Evolutionary conservation across 2,329 filamentous ascomycete genomes (phyloP).

Genomic region (Knufia fluminis): DNA sequence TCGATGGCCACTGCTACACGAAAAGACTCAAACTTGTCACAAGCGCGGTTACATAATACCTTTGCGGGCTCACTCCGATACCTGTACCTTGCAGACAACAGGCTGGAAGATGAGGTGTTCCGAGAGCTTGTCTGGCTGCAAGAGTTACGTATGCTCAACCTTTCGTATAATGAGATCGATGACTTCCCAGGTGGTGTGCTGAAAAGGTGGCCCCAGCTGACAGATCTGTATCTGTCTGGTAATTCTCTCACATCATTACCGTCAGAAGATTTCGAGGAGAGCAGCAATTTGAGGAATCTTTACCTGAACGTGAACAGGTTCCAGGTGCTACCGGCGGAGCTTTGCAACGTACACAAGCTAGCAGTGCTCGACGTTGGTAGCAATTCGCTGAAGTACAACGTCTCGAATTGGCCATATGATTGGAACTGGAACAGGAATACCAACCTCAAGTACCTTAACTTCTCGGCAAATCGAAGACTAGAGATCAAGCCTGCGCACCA

Average conservation of each 20-base stretch:
- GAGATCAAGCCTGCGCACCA: slow-evolving; percentile 61
- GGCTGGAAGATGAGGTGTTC: slow-evolving; percentile 88
- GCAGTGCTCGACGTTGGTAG: slow-evolving; percentile 89
- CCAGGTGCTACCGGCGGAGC: slow-evolving; percentile 87
- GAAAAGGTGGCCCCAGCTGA: slow-evolving; percentile 78
- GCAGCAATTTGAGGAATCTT: slow-evolving; percentile 74
- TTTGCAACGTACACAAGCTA: slow-evolving; percentile 86
- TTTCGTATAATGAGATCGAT: slow-evolving; percentile 90
- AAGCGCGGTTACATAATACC: slow-evolving; percentile 63
- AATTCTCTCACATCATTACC: slow-evolving; percentile 88
- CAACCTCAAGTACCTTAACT: slow-evolving; percentile 85
- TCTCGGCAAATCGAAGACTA: slow-evolving; percentile 91
- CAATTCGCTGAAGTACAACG: slow-evolving; percentile 95
- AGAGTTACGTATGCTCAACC: slow-evolving; percentile 78
- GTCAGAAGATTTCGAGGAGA: slow-evolving; percentile 87
- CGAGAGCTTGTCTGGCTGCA: slow-evolving; percentile 75
- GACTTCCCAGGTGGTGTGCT: slow-evolving; percentile 86
- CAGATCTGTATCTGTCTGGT: slow-evolving; percentile 87
- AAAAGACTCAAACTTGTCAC: slow-evolving; percentile 84
- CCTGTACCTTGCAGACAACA: slow-evolving; percentile 84
- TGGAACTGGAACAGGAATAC: slow-evolving; percentile 99
- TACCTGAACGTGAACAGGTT: slow-evolving; percentile 98
- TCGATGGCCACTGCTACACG: slow-evolving; percentile 51
- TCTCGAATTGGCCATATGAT: slow-evolving; percentile 97
- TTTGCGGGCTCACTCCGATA: slow-evolving; percentile 80